phyloP scores from a whole-genome alignment of 345 rosid species.

The Eucalyptus tenuipes region DNA sequence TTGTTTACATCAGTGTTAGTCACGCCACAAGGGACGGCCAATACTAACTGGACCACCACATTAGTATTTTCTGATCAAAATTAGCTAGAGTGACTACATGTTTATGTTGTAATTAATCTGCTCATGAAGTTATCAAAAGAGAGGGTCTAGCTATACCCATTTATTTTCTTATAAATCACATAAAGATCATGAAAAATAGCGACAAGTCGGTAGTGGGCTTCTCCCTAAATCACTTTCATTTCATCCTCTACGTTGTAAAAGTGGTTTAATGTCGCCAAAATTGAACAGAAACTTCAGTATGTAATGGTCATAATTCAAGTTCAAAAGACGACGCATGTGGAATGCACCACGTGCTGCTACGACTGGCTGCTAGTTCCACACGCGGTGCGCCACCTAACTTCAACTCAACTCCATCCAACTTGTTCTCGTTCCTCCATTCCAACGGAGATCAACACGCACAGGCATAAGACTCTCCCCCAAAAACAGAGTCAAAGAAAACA shows the following conservation, averaged over 20 bases:
- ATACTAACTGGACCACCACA: fast-evolving
- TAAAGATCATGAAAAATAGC: not conserved
- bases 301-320: not conserved
- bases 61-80: not conserved
- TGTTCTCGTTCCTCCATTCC: not conserved
- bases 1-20: fast-evolving
- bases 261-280: not conserved
- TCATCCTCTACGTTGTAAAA: not conserved
- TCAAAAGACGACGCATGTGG: not conserved
- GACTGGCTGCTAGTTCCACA: not conserved
- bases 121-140: not conserved
- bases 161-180: not conserved
- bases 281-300: not conserved
- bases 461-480: not conserved
- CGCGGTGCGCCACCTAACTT: not conserved
- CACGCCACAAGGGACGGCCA: fast-evolving
- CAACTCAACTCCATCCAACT: not conserved
- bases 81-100: not conserved
- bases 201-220: not conserved
- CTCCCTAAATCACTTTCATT: not conserved
- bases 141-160: not conserved
- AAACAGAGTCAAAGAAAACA: not conserved
- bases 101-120: not conserved
- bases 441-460: not conserved
- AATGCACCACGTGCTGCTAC: not conserved